Evolutionary conservation across 2,329 filamentous ascomycete species (phyloP).

Genomic region (Magnaporthiopsis incrustans): DNA sequence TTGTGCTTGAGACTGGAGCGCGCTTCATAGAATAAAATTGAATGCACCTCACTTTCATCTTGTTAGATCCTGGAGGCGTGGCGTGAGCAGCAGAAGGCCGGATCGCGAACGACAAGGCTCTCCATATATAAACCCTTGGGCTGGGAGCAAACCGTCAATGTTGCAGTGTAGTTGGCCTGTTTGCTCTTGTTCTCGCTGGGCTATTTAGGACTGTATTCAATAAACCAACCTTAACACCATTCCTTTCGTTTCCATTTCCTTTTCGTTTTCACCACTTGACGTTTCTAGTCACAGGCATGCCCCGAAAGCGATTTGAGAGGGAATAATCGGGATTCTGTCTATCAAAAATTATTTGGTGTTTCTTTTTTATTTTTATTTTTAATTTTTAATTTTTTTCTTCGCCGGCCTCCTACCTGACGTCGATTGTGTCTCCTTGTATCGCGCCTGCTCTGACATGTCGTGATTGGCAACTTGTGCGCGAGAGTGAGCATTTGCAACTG

Average conservation of each 20-base stretch:
- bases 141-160: too few species aligned
- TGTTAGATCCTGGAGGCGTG: background rate
- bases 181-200: too few species aligned
- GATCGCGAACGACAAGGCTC: background rate
- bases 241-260: too few species aligned
- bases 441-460: background rate
- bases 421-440: background rate
- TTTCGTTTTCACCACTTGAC: background rate
- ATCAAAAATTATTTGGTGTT: background rate
- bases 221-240: too few species aligned
- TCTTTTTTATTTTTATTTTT: background rate
- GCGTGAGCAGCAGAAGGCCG: background rate
- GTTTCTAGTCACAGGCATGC: background rate
- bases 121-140: background rate
- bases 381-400: too few species aligned
- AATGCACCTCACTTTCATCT: background rate
- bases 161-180: too few species aligned
- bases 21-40: background rate
- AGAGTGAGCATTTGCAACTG: background rate
- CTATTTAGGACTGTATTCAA: too few species aligned
- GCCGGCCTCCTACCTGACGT: too few species aligned
- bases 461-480: background rate
- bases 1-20: background rate
- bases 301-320: too few species aligned
- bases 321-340: rapidly evolving